A percentile compares a stretch with the other conserved stretches of the same genome.
Conservation (phyloP, 2,329 filamentous ascomycete genomes). For the Metarhizium brunneum region DNA sequence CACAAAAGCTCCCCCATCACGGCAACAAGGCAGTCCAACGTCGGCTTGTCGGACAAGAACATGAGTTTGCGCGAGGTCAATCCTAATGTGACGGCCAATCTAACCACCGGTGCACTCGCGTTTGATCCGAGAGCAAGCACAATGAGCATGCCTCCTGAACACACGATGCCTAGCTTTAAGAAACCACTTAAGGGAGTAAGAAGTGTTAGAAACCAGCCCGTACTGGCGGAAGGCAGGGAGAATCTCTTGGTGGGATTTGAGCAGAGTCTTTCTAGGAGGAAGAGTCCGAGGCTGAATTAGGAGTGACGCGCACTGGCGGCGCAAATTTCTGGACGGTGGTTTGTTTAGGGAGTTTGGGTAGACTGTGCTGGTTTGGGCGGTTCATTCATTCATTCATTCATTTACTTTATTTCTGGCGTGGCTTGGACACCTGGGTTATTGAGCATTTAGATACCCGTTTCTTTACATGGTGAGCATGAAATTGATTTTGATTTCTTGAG, state of each 20-base stretch:
- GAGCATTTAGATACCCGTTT: slow-evolving; percentile 25
- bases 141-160: slow-evolving; percentile 30
- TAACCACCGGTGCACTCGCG: slow-evolving; percentile 24
- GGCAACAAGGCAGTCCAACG: slow-evolving; percentile 6
- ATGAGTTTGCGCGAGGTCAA: slow-evolving; percentile 48
- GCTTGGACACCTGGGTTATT: slow-evolving; percentile 17
- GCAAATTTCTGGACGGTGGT: neutral
- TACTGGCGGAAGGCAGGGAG: slow-evolving; percentile 37
- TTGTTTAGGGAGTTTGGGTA: neutral
- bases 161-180: slow-evolving; percentile 39
- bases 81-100: slow-evolving; percentile 36
- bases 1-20: slow-evolving; percentile 18
- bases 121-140: slow-evolving; percentile 36
- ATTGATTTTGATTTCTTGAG: neutral
- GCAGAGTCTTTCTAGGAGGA: slow-evolving; percentile 39
- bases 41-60: slow-evolving; percentile 18
- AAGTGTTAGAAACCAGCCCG: slow-evolving; percentile 19
- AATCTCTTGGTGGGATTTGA: slow-evolving; percentile 39
- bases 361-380: neutral
- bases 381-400: neutral
- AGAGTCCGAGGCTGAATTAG: slow-evolving; percentile 42
- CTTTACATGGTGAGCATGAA: slow-evolving; percentile 5
- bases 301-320: neutral
- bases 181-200: slow-evolving; percentile 27
- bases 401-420: neutral